phyloP scores from a whole-genome alignment of 2,329 filamentous ascomycete species.

The Dothiorella sarmentorum region DNA sequence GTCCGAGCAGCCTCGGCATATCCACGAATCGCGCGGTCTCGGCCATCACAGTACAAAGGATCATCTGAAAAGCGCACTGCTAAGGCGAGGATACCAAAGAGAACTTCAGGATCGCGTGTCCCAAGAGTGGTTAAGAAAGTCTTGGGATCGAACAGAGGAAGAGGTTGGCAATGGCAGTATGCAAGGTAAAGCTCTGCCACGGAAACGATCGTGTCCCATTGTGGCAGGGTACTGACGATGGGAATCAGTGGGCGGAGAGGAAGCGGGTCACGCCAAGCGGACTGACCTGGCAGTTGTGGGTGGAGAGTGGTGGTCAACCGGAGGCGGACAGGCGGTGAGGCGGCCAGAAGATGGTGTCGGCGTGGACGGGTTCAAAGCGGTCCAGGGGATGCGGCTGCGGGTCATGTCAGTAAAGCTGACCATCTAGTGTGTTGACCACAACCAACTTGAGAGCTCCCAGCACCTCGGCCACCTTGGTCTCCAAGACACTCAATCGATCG shows the following conservation, averaged over 20 bases:
- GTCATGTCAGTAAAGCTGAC: neutral
- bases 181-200: slow-evolving; percentile 44
- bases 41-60: slow-evolving; percentile 23
- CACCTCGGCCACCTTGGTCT: slow-evolving; percentile 10
- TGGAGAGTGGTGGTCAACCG: neutral
- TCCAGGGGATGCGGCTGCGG: slow-evolving; percentile 10
- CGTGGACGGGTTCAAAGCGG: neutral
- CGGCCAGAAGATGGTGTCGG: neutral
- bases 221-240: neutral
- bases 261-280: too few relatives aligned
- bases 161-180: slow-evolving; percentile 51
- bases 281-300: neutral
- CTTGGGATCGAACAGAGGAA: slow-evolving; percentile 45
- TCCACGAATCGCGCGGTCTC: slow-evolving; percentile 16
- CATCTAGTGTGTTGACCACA: neutral
- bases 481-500: slow-evolving; percentile 5
- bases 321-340: neutral
- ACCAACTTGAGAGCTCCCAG: slow-evolving; percentile 3
- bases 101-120: slow-evolving; percentile 36
- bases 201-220: slow-evolving; percentile 17
- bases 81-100: slow-evolving; percentile 40
- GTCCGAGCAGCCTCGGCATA: slow-evolving; percentile 33
- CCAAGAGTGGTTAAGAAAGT: slow-evolving; percentile 41
- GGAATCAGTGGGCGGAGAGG: neutral
- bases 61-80: slow-evolving; percentile 42